These are phyloP conservation scores for Pseudocercospora fuligena DNA, from an alignment of 2,329 filamentous ascomycete genomes.

Conservation along the genomic window DNA sequence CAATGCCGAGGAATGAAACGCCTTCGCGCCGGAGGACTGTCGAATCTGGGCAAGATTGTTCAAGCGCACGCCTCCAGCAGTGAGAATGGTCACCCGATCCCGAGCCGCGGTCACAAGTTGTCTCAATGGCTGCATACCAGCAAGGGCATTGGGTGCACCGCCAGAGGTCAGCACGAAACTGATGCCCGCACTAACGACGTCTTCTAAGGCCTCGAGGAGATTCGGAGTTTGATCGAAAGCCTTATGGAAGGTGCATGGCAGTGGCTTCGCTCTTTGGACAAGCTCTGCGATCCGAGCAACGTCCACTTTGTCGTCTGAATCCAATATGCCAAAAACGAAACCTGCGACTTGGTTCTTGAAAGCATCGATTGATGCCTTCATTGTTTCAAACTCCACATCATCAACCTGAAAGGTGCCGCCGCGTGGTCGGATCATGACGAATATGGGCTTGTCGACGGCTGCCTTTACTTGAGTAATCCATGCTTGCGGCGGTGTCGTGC, in stretches of 20 bases:
- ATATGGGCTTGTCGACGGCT: slow-evolving; percentile 48
- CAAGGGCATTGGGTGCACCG: slow-evolving; percentile 41
- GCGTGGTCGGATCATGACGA: slow-evolving; percentile 60
- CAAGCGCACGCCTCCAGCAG: slow-evolving; percentile 57
- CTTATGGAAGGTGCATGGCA: slow-evolving; percentile 60
- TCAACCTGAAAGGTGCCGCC: slow-evolving; percentile 53
- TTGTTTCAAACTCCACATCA: slow-evolving; percentile 47
- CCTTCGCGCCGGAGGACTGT: slow-evolving; percentile 18
- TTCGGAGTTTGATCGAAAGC: slow-evolving; percentile 55
- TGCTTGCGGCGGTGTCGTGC: slow-evolving; percentile 47
- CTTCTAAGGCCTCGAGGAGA: slow-evolving; percentile 40
- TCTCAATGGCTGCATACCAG: slow-evolving; percentile 43
- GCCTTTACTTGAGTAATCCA: slow-evolving; percentile 36
- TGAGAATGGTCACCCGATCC: slow-evolving; percentile 50
- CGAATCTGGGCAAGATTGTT: slow-evolving; percentile 47
- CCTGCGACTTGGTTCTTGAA: slow-evolving; percentile 49
- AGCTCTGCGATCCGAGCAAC: slow-evolving; percentile 47
- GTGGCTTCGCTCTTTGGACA: slow-evolving; percentile 47
- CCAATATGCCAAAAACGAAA: slow-evolving; percentile 59
- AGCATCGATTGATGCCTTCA: slow-evolving; percentile 47
- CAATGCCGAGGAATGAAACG: slow-evolving; percentile 34
- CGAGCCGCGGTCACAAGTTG: slow-evolving; percentile 38
- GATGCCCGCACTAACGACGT: slow-evolving; percentile 53
- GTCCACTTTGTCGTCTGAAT: slow-evolving; percentile 45
- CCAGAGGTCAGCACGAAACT: slow-evolving; percentile 56